Base-by-base conservation (phyloP, 2,329 filamentous ascomycete genomes). In the Thielaviopsis populi region DNA sequence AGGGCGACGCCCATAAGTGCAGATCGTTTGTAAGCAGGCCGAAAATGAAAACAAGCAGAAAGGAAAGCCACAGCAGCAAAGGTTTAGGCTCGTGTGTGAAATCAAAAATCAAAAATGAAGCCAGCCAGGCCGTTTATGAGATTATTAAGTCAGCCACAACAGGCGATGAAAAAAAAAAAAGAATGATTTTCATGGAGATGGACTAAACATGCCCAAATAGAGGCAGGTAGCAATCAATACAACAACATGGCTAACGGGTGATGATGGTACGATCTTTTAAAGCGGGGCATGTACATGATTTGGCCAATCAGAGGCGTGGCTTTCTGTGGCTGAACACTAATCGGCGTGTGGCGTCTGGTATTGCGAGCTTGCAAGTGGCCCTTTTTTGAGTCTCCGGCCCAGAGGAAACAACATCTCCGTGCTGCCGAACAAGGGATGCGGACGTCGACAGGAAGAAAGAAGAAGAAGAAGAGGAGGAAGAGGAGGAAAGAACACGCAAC, bases 181-280 rank as follows among this genome's bases (percentile, higher is more conserved):
- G 17, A 30, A 56, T n/a, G 53, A 7, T n/a, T 10, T 56, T 56
- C 53, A 56, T 33, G 27, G 27, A 33, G 30, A 15, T 56, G 33
- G 27, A 56, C 24, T 19, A 19, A 19, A 56, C 53, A 17, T 33
- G 27, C 53, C 24, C 1, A 17, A 33, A 56, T 56, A 56, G 22
- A 50, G 53, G 53, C 24, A 30, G n/a, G 53, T 37, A 46, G 7
- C 53, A 37, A 56, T 56, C 53, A 37, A 56, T 56, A 56, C 53
- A 37, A 33, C 30, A 56, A 56, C 10, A 37, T 8, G 30, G 53
- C 30, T 56, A 56, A 56, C 53, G 30, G 53, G 53, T 56, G 27
- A 56, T 56, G 53, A 56, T 56, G 53, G 53, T 56, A 56, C 53
- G 53, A 56, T 56, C 53, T 56, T 56, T 56, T 56, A 56, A 56